phyloP scores from a whole-genome alignment of 1,284 basidiomycete species.

The Marasmius sp. region DNA sequence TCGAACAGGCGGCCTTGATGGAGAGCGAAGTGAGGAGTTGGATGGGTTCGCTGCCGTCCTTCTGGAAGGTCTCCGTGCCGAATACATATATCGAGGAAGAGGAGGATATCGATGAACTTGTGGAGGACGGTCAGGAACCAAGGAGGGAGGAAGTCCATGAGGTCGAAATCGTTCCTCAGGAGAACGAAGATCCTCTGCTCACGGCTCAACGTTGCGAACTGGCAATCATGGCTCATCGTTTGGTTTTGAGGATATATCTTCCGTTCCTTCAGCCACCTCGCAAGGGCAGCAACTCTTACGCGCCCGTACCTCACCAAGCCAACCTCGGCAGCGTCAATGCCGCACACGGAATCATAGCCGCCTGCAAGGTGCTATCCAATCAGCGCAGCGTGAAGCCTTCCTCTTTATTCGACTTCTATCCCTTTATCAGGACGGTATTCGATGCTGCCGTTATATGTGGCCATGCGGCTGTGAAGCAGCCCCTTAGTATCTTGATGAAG shows the following conservation, averaged over 20 bases:
- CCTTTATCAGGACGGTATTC: constrained; percentile 57
- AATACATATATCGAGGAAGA: not conserved
- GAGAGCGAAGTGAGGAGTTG: constrained; percentile 57
- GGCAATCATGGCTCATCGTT: constrained; percentile 53
- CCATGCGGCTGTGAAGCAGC: constrained; percentile 55
- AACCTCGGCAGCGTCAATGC: constrained; percentile 58
- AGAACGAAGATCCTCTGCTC: constrained; percentile 28
- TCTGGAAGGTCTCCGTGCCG: not conserved
- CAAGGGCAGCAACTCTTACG: constrained; percentile 16
- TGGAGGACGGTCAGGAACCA: not conserved
- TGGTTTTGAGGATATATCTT: constrained; percentile 64
- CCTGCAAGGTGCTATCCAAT: constrained; percentile 41
- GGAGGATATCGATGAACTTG: not conserved
- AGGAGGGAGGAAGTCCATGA: not conserved
- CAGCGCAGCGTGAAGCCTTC: constrained; percentile 29
- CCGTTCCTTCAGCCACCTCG: constrained; percentile 50
- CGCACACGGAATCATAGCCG: constrained; percentile 57
- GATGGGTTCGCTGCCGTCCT: constrained; percentile 51
- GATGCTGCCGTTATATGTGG: constrained; percentile 64
- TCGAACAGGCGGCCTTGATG: constrained; percentile 58
- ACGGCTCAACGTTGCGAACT: constrained; percentile 57
- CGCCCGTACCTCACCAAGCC: constrained; percentile 41
- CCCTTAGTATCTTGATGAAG: constrained; percentile 43
- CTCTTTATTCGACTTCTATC: constrained; percentile 58
- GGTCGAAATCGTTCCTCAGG: constrained; percentile 15